phyloP scores from a whole-genome alignment of 2,329 filamentous ascomycete species.

The Lecanoromycetidae sp. region DNA sequence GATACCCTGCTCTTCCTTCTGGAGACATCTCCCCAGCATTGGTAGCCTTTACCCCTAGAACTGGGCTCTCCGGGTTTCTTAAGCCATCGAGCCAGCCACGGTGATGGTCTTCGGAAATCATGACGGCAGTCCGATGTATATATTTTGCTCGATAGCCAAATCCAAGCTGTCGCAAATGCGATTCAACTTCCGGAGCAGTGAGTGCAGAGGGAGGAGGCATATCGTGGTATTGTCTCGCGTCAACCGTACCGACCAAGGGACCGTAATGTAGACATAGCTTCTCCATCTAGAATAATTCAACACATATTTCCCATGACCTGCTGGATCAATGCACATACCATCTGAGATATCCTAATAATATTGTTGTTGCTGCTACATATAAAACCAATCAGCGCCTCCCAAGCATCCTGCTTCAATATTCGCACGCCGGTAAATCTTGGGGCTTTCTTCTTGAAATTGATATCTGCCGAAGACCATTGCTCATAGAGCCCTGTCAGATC shows the following conservation, averaged over 20 bases:
- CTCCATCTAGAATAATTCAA: too few species aligned
- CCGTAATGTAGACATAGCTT: constrained; percentile 86
- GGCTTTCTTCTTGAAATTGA: constrained; percentile 80
- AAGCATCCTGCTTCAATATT: constrained; percentile 87
- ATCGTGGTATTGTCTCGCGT: constrained; percentile 65
- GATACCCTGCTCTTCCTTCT: constrained; percentile 54
- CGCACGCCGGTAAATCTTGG: constrained; percentile 80
- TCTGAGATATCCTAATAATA: constrained; percentile 85
- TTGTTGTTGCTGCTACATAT: constrained; percentile 99
- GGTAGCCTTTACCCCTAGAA: constrained; percentile 38
- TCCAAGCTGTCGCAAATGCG: constrained; percentile 65
- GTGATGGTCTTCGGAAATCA: constrained; percentile 56
- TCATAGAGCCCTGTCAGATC: constrained; percentile 66
- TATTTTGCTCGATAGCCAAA: constrained; percentile 95
- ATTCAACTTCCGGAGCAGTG: constrained; percentile 62
- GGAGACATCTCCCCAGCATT: constrained; percentile 38
- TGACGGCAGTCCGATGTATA: constrained; percentile 70
- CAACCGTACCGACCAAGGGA: constrained; percentile 57
- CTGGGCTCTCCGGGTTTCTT: constrained; percentile 61
- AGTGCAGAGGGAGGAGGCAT: constrained; percentile 69
- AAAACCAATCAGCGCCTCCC: constrained; percentile 87
- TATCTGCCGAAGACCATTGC: constrained; percentile 73
- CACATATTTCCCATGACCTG: too few species aligned
- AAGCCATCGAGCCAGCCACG: constrained; percentile 64
- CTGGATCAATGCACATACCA: constrained; percentile 53